phyloP scores from a whole-genome alignment of 2,329 filamentous ascomycete species.

The Dactylella cylindrospora region DNA sequence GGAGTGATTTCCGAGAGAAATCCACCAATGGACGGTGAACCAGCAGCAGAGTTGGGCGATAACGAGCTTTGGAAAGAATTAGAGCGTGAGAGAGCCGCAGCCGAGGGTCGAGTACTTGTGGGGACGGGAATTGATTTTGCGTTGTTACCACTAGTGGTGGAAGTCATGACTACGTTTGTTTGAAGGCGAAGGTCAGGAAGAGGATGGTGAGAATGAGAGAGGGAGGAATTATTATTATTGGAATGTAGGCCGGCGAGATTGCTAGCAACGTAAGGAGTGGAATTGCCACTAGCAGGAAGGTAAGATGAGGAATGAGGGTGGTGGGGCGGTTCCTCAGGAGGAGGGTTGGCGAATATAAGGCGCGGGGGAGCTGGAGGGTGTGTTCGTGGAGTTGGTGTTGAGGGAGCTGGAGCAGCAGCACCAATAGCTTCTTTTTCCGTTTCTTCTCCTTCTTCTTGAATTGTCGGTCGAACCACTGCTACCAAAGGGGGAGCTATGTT shows the following conservation, averaged over 20 bases:
- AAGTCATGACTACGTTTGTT: slow-evolving; percentile 46
- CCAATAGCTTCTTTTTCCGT: background rate
- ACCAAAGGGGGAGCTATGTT: background rate
- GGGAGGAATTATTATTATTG: slow-evolving; percentile 15
- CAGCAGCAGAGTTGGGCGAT: slow-evolving; percentile 45
- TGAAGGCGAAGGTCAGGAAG: slow-evolving; percentile 45
- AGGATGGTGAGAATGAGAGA: slow-evolving; percentile 10
- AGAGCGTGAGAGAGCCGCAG: slow-evolving; percentile 46
- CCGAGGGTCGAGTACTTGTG: slow-evolving; percentile 37
- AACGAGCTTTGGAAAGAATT: slow-evolving; percentile 47
- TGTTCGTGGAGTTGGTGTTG: background rate
- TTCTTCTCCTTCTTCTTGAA: background rate
- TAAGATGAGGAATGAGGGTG: slow-evolving; percentile 25
- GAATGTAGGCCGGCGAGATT: background rate
- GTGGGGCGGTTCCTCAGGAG: slow-evolving; percentile 34
- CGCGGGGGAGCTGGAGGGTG: slow-evolving; percentile 27
- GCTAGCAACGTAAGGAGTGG: background rate
- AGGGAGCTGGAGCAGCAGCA: slow-evolving; percentile 3
- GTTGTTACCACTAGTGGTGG: slow-evolving; percentile 41
- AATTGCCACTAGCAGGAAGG: background rate
- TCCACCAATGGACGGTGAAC: slow-evolving; percentile 47
- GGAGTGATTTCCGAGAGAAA: slow-evolving; percentile 62
- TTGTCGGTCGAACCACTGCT: background rate
- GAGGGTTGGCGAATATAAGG: slow-evolving; percentile 45
- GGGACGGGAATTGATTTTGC: slow-evolving; percentile 36